A percentile compares a stretch with the other conserved stretches of the same genome.
phyloP scores from a whole-genome alignment of 225 moss, liverwort and hornwort genomes.

The Sphagnum tenellum region DNA sequence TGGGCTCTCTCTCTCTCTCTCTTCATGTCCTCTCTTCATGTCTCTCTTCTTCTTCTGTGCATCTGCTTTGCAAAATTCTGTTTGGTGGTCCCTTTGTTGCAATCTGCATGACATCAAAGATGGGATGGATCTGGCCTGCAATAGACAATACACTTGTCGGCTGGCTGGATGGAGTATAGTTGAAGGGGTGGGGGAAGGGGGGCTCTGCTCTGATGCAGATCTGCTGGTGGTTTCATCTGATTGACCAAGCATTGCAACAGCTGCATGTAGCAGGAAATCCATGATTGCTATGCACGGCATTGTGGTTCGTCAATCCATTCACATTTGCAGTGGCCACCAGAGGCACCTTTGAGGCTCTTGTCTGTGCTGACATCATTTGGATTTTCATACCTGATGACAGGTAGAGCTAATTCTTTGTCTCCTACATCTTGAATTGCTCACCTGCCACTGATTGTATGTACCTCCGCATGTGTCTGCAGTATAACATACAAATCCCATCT shows the following conservation, averaged over 20 bases:
- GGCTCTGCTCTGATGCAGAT: conserved; percentile 53
- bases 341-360: conserved; percentile 89
- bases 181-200: conserved; percentile 7
- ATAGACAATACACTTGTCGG: background rate
- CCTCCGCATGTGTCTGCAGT: no score
- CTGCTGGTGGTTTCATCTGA: conserved; percentile 62
- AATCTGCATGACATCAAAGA: no score
- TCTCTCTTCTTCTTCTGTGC: no score
- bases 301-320: conserved; percentile 98
- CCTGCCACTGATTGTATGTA: no score
- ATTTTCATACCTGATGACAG: conserved; percentile 85
- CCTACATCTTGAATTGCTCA: no score
- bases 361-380: conserved; percentile 80
- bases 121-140: no score
- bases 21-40: no score
- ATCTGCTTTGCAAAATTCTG: no score
- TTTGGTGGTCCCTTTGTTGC: no score
- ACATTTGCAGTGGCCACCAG: conserved; percentile 94
- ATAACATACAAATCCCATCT: no score
- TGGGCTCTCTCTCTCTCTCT: no score
- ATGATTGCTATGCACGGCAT: conserved; percentile 42
- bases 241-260: conserved; percentile 59
- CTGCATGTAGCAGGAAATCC: conserved; percentile 42
- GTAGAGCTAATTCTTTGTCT: conserved; percentile 12
- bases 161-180: conserved; percentile 6